Percentiles rank a stretch among this genome's conserved stretches.
Evolutionary conservation across 192 early-diverging fungal genomes (phyloP).

Genomic region (Backusella luteola): DNA sequence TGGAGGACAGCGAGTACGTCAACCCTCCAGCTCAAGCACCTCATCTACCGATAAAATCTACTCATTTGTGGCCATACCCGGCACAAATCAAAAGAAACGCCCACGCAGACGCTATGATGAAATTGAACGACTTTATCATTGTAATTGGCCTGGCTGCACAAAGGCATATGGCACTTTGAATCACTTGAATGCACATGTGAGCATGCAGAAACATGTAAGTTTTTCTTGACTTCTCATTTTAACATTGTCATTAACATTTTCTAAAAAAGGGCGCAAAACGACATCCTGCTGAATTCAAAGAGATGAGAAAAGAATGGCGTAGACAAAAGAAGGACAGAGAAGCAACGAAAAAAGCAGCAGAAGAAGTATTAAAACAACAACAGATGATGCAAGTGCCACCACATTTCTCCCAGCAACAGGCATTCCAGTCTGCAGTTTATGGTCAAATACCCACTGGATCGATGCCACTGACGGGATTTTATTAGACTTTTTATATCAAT

Average conservation of each 20-base stretch:
- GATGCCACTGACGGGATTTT: constrained; percentile 6
- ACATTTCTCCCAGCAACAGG: neutral
- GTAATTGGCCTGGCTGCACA: constrained; percentile 53
- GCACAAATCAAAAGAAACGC: constrained; percentile 54
- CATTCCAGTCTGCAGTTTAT: constrained; percentile 7
- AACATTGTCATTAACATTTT: neutral
- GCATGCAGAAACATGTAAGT: constrained; percentile 63
- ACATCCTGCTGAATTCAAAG: constrained; percentile 52
- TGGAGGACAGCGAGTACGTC: constrained; percentile 4
- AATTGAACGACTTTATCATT: constrained; percentile 62
- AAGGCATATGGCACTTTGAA: constrained; percentile 68
- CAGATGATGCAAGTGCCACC: constrained; percentile 22
- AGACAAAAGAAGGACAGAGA: constrained; percentile 53
- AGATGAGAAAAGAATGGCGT: constrained; percentile 56
- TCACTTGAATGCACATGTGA: constrained; percentile 67
- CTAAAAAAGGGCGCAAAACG: constrained; percentile 26
- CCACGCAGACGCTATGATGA: constrained; percentile 62
- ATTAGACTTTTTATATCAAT: neutral
- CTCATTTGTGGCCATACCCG: constrained; percentile 57
- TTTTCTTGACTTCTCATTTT: neutral
- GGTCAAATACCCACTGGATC: constrained; percentile 11
- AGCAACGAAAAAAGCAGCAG: constrained; percentile 35
- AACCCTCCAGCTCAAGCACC: constrained; percentile 11
- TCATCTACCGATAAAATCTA: constrained; percentile 38
- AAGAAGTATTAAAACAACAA: constrained; percentile 31